Evolutionary conservation across 106 monocot species (phyloP).

Genomic region (Dioscorea dumetorum): DNA sequence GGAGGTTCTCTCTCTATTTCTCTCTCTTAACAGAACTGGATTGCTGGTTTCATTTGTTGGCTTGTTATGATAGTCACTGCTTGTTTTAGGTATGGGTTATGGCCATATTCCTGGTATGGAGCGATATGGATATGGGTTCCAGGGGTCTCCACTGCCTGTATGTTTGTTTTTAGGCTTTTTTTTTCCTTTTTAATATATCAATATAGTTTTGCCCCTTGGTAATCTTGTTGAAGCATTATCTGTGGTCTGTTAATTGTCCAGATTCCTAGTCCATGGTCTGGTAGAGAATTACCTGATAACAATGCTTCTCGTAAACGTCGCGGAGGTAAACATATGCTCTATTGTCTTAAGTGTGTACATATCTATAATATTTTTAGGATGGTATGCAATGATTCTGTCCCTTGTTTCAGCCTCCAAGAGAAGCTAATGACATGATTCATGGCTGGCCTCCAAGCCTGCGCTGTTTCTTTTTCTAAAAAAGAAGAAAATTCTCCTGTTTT

Average conservation of each 20-base stretch:
- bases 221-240: background rate
- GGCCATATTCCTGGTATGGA: slow-evolving; percentile 36
- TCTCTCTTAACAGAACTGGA: slow-evolving; percentile 1
- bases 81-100: slow-evolving; percentile 34
- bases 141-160: slow-evolving; percentile 66
- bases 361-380: too few relatives aligned
- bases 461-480: too few relatives aligned
- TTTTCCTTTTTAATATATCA: background rate
- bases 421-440: too few relatives aligned
- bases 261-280: slow-evolving; percentile 43
- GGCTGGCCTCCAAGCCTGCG: too few relatives aligned
- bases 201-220: background rate
- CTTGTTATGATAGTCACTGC: background rate
- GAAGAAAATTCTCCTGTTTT: too few relatives aligned
- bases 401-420: too few relatives aligned
- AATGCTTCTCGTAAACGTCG: slow-evolving; percentile 60
- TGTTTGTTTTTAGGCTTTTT: background rate
- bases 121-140: slow-evolving; percentile 46
- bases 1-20: slow-evolving; percentile 31
- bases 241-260: slow-evolving; percentile 1
- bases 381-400: too few relatives aligned
- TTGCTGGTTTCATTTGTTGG: slow-evolving; percentile 2
- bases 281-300: slow-evolving; percentile 33
- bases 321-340: slow-evolving; percentile 28
- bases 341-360: background rate